These are phyloP conservation scores for Shiraia sp. DNA, from an alignment of 2,329 filamentous ascomycete species.

Conservation along the genomic window DNA sequence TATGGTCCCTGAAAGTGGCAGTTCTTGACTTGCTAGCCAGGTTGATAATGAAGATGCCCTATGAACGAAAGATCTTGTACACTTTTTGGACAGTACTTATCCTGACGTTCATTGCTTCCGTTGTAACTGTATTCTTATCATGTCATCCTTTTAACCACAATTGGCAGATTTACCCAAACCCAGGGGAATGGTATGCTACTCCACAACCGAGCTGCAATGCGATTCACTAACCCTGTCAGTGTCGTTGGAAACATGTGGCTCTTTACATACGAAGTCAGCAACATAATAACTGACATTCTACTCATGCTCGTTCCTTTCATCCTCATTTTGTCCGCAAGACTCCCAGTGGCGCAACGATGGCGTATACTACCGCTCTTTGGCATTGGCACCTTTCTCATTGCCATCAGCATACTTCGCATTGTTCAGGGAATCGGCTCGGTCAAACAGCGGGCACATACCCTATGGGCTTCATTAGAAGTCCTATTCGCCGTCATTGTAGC, in stretches of 20 bases:
- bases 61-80: slow-evolving; percentile 14
- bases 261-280: slow-evolving; percentile 22
- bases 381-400: slow-evolving; percentile 20
- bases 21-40: slow-evolving; percentile 18
- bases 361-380: slow-evolving; percentile 22
- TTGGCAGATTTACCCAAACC: slow-evolving; percentile 22
- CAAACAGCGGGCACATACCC: slow-evolving; percentile 15
- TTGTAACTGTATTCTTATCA: slow-evolving; percentile 13
- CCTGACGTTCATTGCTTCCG: slow-evolving; percentile 16
- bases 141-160: slow-evolving; percentile 15
- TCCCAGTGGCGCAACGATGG: slow-evolving; percentile 14
- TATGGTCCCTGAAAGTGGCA: slow-evolving; percentile 23
- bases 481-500: slow-evolving; percentile 18
- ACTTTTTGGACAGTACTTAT: slow-evolving; percentile 8
- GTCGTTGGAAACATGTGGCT: slow-evolving; percentile 24
- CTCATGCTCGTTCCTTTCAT: slow-evolving; percentile 18
- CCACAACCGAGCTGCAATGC: not conserved
- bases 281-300: slow-evolving; percentile 20
- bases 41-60: slow-evolving; percentile 20
- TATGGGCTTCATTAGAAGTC: slow-evolving; percentile 21
- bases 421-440: slow-evolving; percentile 12
- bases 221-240: slow-evolving; percentile 8
- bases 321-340: slow-evolving; percentile 13
- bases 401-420: slow-evolving; percentile 19
- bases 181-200: slow-evolving; percentile 17